Evolutionary conservation across 1,284 basidiomycete species (phyloP), one percentile per base, ranked within the genome.

Genomic region (Trichosporon ovoides): DNA sequence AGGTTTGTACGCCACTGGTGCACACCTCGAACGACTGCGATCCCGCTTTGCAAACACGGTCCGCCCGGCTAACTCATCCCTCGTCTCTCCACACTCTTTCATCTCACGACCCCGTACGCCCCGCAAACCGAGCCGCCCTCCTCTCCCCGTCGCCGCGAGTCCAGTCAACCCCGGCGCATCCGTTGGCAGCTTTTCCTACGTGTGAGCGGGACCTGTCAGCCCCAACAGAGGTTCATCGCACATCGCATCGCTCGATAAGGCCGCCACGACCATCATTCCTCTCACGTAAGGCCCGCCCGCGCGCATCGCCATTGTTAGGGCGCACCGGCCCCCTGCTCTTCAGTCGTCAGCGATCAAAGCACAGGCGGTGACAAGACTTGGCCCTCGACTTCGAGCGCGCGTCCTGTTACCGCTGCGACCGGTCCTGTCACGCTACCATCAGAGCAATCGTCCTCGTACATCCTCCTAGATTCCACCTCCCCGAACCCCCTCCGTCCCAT

Each of bases 301-400:
- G 5, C 9, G 28, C 28, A 24, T 31, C 16, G n/a, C 43, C 43
- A 20, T 48, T 48, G 43, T 48, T 16, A 22, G 43, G 43, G 28
- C 43, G 43, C 43, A 48, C 22, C 43, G 43, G 43, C 43, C 28
- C n/a, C 43, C 43, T 31, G 24, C 43, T 31, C 43, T 48, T 48
- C 28, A 22, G 43, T 31, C 43, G 28, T 48, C 28, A 22, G 43
- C 24, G 43, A 48, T 48, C 43, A n/a, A 31, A 48, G 43, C 43
- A 48, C 43, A 48, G 43, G 43, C 43, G 43, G 43, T 48, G 43
- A 48, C 43, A 48, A 48, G 43, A 22, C 22, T 48, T 28, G 43
- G 28, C 43, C 28, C 43, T 48, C 43, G 43, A n/a, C 24, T 31
- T 48, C 43, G 43, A 48, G 43, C 24, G 16, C 43, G 43, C 43